Percentiles rank a stretch among this genome's conserved stretches.
Conservation (phyloP, 441 rosid genomes). For the Brassica balearica region DNA sequence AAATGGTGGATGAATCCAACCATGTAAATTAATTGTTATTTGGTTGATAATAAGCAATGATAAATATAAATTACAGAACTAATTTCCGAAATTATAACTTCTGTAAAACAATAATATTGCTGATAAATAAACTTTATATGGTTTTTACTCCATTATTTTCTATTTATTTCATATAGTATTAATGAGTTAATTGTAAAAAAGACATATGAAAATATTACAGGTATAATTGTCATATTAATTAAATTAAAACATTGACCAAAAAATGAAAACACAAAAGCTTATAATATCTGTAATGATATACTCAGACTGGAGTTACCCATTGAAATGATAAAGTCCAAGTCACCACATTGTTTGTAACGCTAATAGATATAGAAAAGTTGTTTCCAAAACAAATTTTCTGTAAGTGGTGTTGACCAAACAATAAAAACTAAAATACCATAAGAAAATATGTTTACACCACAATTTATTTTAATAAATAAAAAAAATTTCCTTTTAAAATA, state of each 20-base stretch:
- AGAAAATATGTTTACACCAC: not conserved
- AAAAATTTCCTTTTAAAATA: not conserved
- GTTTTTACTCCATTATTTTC: not conserved
- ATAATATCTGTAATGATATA: not conserved
- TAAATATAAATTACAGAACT: not conserved
- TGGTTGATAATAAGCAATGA: not conserved
- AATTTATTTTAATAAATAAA: not conserved
- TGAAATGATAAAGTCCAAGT: not conserved
- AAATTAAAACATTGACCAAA: not conserved
- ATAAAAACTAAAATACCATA: not conserved
- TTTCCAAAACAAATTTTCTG: not conserved
- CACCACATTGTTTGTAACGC: not conserved
- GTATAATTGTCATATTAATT: not conserved
- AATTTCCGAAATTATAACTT: not conserved
- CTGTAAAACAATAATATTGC: not conserved
- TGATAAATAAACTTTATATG: not conserved
- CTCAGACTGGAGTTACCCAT: not conserved
- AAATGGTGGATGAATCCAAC: not conserved
- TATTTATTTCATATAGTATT: not conserved
- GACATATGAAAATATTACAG: not conserved
- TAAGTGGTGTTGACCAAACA: not conserved
- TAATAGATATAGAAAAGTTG: not conserved
- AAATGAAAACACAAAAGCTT: not conserved
- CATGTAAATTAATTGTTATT: not conserved
- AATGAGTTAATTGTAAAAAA: not conserved